Base-by-base conservation (phyloP, 2,329 filamentous ascomycete genomes). In the Dothideomycetes sp. region DNA sequence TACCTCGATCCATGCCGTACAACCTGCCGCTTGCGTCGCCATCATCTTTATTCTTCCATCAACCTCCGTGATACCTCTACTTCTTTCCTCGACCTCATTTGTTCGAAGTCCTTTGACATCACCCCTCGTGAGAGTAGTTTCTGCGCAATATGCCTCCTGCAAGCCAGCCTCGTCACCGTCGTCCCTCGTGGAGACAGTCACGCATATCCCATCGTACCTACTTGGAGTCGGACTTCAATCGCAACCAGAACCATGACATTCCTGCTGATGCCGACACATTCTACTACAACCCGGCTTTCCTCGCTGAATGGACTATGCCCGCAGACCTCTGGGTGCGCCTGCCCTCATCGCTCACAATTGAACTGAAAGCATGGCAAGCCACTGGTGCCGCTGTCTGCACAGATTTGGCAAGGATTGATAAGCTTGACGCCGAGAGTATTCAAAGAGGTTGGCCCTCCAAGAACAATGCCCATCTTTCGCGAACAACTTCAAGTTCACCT, bases 381-480 rank as follows among this genome's bases (percentile, higher is more conserved):
- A 58, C 64, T 36, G 66, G 63, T 29, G 68, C 68, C 13, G 65
- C 65, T 25, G 60, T 68, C 23, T 54, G 59, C 47, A 69, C 65
- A 33, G 56, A 63, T 45, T 50, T 64, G 25, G 54, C 54, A 20
- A 57, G 60, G 19, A 53, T 62, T 32, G 46, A 53, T 8, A 48
- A 51, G 20, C 51, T 61, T 12, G 56, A 57, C 49, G 45, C 50
- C 33, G 46, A 61, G 46, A 60, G 57, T 29, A 38, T 56, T 33
- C 33, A 53, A 27, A 48, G 51, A 31, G 57, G 52, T 33, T 60
- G 56, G 43, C 58, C 58, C 7, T 50, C 52, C 31, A 46, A 43
- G 29, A 40, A 18, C 23, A 33, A 40, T 22, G 10, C 15, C 7
- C 43, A 43, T 35, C 37, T 44, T 12, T 44, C 42, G 19, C 42